Evolutionary conservation across 768 basidiomycete species (phyloP), one percentile per base, ranked within the genome.

Genomic region (Boletus sensibilis): DNA sequence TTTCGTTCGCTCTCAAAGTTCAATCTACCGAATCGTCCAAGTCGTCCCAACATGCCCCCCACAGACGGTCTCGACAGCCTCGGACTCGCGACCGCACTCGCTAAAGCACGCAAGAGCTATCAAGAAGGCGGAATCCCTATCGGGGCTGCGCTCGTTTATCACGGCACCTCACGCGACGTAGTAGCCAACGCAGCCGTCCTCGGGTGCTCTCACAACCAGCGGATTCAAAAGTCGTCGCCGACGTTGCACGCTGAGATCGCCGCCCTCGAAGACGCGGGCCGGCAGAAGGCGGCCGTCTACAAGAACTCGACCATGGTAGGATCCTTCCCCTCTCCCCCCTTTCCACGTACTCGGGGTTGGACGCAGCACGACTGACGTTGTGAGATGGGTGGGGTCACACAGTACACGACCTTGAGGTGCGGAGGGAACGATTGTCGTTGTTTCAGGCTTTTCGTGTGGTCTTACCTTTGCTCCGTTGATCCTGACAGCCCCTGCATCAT

Each of bases 71-170:
- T 29, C 39, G 72, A 75, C 56, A 64, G 50, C 1, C 59, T 75
- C 33, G 75, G 74, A 35, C 58, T 75, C 27, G 56, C 66, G 25
- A 66, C 64, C 7, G 76, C 76, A 5, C 57, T 74, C 46, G 64
- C 58, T 4, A 76, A 85, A 58, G 85, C 82, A 0, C 65, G 65
- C 33, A 75, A 76, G 49, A 78, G 83, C 52, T 75, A 75, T 39
- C 62, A 55, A 0, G 79, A 86, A 56, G 82, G 83, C 1, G 85
- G 86, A 0, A 74, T 86, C n/a, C 84, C 85, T 12, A 87, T 87
- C 58, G 85, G 86, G 12, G 79, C 81, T 4, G 78, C 76, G 1
- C 70, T 86, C 39, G 62, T 81, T 43, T 64, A 61, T 41, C 70
- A 72, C 16, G 66, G 61, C 4, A 23, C 54, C 37, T 57, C 57